A percentile compares a stretch with the other conserved stretches of the same genome.
Evolutionary conservation across 176 grass and related monocot species (phyloP).

Genomic region (Oryza rufipogon): DNA sequence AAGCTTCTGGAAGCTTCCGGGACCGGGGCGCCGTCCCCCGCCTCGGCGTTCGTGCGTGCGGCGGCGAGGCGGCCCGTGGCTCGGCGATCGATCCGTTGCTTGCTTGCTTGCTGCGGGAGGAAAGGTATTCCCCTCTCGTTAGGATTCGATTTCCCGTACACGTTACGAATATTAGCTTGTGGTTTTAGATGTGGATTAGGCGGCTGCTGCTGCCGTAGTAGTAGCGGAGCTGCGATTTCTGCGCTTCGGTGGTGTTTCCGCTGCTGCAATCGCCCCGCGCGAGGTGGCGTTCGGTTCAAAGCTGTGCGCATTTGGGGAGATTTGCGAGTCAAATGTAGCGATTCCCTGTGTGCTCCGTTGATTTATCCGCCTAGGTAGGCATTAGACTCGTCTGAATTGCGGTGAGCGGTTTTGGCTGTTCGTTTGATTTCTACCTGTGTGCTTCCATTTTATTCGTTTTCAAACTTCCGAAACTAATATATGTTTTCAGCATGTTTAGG

Average conservation of each 20-base stretch:
- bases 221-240: background rate
- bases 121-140: conserved; percentile 21
- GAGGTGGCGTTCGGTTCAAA: background rate
- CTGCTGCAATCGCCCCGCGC: background rate
- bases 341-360: background rate
- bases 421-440: background rate
- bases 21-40: background rate
- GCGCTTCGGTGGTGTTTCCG: background rate
- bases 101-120: conserved; percentile 6
- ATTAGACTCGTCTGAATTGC: background rate
- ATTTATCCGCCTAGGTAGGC: background rate
- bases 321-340: background rate
- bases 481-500: background rate
- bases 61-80: background rate
- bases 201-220: background rate
- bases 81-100: conserved; percentile 1
- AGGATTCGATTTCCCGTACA: background rate
- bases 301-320: background rate
- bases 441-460: background rate
- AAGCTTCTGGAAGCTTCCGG: conserved; percentile 12
- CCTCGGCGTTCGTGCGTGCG: background rate
- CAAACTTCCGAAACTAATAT: background rate
- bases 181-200: background rate
- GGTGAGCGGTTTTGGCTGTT: background rate
- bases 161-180: background rate